Evolutionary conservation across 148 eudicot species (phyloP), one percentile per base, ranked within the genome.

Genomic region (Nepenthes mirabilis): DNA sequence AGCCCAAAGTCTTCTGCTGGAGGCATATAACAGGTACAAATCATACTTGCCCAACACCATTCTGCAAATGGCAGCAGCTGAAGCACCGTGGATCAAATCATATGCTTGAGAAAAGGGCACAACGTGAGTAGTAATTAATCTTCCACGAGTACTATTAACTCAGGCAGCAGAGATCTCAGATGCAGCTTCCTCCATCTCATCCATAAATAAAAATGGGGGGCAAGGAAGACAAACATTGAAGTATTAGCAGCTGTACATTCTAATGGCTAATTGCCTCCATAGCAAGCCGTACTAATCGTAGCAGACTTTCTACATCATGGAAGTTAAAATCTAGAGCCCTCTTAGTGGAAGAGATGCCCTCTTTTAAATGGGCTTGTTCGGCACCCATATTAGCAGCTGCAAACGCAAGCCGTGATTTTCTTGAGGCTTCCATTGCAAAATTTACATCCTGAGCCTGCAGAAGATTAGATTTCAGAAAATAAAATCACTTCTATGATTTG

Each of bases 391-490:
- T 81, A 68, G 86, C 93, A 59, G 96, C 88, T 68, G 73, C 69
- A 69, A 80, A 91, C 66, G 96, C 88, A 64, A 63, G 47, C 55
- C 78, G 82, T 59, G 98, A 83, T 81, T 84, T 93, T 68, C 88
- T 82, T 47, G 98, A 86, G 61, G 98, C 98, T 75, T 93, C 98
- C 98, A 93, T 93, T 65, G 98, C 95, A 61, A 43, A 72, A 68
- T 77, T 80, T 49, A 82, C 91, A 65, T 88, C 87, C 67, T 79
- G 85, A 58, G 90, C 80, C 98, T 93, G 84, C 82, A 78, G 58
- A 64, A 56, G 57, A 67, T 65, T 35, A 56, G 64, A 62, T 55
- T 45, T 65, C 47, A 77, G 53, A 60, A 32, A 2, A 12, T 33
- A 70, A 35, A 37, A 52, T 23, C 43, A 40, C 8, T 3, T 40